These are phyloP conservation scores for Mycosphaerella arachidis DNA, from an alignment of 2,329 filamentous ascomycete genomes.

Conservation along the genomic window DNA sequence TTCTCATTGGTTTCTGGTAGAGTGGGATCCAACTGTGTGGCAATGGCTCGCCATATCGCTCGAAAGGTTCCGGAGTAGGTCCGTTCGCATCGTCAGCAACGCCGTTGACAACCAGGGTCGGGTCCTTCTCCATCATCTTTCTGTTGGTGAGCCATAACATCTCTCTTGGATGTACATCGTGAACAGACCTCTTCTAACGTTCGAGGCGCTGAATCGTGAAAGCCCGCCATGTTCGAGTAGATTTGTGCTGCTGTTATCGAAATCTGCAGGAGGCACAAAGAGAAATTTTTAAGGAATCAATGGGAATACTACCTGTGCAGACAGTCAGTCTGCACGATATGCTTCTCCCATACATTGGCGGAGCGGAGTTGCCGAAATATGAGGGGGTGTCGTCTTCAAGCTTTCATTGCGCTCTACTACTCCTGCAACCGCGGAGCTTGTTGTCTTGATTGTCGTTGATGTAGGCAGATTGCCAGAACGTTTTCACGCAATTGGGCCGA, in stretches of 20 bases:
- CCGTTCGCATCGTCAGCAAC: constrained; percentile 24
- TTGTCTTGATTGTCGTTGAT: neutral
- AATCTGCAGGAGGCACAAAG: neutral
- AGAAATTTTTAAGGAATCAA: neutral
- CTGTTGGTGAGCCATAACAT: neutral
- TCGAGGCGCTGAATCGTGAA: neutral
- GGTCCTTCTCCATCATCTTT: constrained; percentile 21
- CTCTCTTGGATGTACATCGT: neutral
- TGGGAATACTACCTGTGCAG: neutral
- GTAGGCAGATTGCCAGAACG: neutral
- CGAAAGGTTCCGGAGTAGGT: constrained; percentile 18
- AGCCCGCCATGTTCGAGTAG: neutral
- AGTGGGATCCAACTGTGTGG: constrained; percentile 31
- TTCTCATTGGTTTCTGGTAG: constrained; percentile 31
- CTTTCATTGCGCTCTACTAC: neutral
- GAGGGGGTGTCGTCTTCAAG: neutral
- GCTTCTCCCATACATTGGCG: neutral
- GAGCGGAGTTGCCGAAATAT: neutral
- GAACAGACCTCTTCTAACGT: neutral
- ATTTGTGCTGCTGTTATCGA: neutral
- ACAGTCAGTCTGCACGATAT: neutral
- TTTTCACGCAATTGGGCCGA: neutral
- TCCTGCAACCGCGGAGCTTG: neutral
- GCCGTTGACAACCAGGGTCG: constrained; percentile 19
- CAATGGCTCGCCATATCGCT: constrained; percentile 27